Base-by-base conservation (phyloP, 306 rosid species). In the Crataegus laevigata region DNA sequence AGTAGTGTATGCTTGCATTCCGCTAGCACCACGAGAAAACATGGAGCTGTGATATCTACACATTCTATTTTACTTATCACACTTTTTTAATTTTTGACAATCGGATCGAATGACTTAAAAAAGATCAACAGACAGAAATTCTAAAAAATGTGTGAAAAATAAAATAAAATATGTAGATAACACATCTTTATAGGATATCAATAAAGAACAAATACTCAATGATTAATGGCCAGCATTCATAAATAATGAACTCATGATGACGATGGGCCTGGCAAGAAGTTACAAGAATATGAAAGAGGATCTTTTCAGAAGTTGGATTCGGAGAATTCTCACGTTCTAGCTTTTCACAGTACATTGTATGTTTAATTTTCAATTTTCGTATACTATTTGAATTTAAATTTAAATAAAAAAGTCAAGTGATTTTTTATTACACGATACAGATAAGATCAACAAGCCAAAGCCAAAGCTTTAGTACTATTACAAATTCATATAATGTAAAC, bases 341-440 rank as follows among this genome's bases (percentile, higher is more conserved):
- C 9, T 1, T 0, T 34, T 34, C 0, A 34, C 6, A 1, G 6
- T 32, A 5, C 5, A 32, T 32, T 1, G 36, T 5, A 3, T 0
- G 6, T 1, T 0, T 3, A 32, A 5, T 32, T 32, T 32, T 32
- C 6, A 5, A n/a, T n/a, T n/a, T n/a, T 32, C 1, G 5, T 0
- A 0, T 32, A 32, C 1, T 34, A 34, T 34, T 34, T 34, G 3
- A 6, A 0, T 34, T 34, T 34, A 34, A 34, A 2, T 34, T 34
- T 34, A 34, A 34, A 34, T 34, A 6, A 34, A 34, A 34, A 34
- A 34, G 1, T 6, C 0, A 34, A 34, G 6, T 34, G 1, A 34
- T 6, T 34, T 34, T 34, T 34, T 1, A 34, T 0, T 2, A 3
- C 8, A 34, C 8, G 2, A 32, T 32, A 0, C 36, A 32, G n/a